Evolutionary conservation across 2,329 filamentous ascomycete genomes (phyloP).

Genomic region (Clathrospora elynae): DNA sequence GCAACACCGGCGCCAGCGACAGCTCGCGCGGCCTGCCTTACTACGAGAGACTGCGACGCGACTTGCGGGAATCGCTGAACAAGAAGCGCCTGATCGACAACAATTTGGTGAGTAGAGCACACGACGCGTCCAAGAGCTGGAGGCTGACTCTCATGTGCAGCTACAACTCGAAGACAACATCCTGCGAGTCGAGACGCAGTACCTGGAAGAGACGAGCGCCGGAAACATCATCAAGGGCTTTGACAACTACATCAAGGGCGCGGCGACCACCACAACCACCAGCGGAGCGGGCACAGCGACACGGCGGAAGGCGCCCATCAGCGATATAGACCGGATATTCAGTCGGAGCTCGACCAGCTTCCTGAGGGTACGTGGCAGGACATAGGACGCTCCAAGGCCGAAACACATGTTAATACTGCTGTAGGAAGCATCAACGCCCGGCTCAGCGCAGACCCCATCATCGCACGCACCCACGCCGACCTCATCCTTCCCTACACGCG

Average conservation of each 20-base stretch:
- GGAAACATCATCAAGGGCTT: constrained; percentile 98
- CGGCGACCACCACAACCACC: constrained; percentile 62
- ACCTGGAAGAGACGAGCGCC: constrained; percentile 80
- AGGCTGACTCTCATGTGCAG: constrained; percentile 46
- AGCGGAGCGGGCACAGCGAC: constrained; percentile 51
- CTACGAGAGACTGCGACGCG: constrained; percentile 73
- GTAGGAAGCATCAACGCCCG: constrained; percentile 49
- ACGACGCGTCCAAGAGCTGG: constrained; percentile 6
- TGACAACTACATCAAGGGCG: constrained; percentile 95
- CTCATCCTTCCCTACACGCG: constrained; percentile 54
- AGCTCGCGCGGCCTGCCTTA: constrained; percentile 63
- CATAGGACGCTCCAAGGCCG: background rate
- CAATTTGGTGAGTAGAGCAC: constrained; percentile 56
- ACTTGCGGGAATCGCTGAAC: constrained; percentile 68
- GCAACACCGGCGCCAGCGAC: constrained; percentile 50
- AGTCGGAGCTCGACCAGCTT: constrained; percentile 51
- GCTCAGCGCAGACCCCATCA: constrained; percentile 48
- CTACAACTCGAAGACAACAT: constrained; percentile 77
- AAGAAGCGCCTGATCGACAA: constrained; percentile 69
- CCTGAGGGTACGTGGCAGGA: constrained; percentile 39
- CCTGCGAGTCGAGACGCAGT: constrained; percentile 78
- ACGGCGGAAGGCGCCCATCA: constrained; percentile 65
- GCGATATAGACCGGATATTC: constrained; percentile 76
- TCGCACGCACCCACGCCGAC: constrained; percentile 57
- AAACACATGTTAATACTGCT: constrained; percentile 19